Conservation (phyloP, 805 yeast species). For the Nakazawaea holstii region DNA sequence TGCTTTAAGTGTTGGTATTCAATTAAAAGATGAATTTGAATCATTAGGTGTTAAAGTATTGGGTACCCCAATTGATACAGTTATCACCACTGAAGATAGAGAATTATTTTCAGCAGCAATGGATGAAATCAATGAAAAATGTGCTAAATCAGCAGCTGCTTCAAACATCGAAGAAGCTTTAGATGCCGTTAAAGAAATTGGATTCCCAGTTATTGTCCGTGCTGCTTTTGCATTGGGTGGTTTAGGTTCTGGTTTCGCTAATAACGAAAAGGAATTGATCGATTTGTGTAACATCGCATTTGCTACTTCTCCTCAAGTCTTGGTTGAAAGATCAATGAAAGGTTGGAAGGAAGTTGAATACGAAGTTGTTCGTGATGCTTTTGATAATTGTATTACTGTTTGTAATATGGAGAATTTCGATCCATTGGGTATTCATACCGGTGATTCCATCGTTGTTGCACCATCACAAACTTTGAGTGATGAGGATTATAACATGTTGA, state of each 20-base stretch:
- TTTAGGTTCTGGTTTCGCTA: constrained; percentile 96
- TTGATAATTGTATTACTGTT: constrained; percentile 96
- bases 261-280: constrained; percentile 74
- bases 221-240: constrained; percentile 98
- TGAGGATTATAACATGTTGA: constrained; percentile 95
- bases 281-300: constrained; percentile 87
- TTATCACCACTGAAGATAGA: constrained; percentile 97
- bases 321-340: constrained; percentile 94
- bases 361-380: constrained; percentile 97
- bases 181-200: constrained; percentile 77
- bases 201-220: constrained; percentile 94
- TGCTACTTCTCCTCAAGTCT: constrained; percentile 93
- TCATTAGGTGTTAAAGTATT: constrained; percentile 87
- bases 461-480: constrained; percentile 97
- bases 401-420: constrained; percentile 99
- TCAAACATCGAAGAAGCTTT: constrained; percentile 75
- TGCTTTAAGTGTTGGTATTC: constrained; percentile 92
- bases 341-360: constrained; percentile 99
- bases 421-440: constrained; percentile 97
- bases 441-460: constrained; percentile 98
- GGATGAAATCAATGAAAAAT: constrained; percentile 92
- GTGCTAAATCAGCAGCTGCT: constrained; percentile 92
- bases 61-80: constrained; percentile 94
- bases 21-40: constrained; percentile 92
- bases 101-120: constrained; percentile 91